Conservation (phyloP, 1,139 yeast genomes). For the Protomyces gravidus region DNA sequence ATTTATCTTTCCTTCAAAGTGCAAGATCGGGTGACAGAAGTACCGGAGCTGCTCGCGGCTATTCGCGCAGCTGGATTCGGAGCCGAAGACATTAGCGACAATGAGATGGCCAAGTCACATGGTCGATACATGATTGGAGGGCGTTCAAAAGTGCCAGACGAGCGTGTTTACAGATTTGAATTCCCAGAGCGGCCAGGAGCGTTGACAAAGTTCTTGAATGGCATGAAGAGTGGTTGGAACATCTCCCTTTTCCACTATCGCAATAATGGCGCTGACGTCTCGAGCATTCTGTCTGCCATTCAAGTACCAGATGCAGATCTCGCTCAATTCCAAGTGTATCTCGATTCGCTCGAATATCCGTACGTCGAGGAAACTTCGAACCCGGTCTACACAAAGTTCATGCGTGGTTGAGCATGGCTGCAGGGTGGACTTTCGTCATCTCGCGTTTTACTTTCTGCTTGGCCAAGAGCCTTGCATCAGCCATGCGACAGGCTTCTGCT, state of each 20-base stretch:
- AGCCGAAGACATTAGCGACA: conserved; percentile 70
- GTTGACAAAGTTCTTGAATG: conserved; percentile 66
- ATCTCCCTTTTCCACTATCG: conserved; percentile 91
- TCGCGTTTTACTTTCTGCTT: background rate
- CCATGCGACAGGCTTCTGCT: background rate
- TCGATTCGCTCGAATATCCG: conserved; percentile 68
- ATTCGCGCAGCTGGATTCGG: conserved; percentile 41
- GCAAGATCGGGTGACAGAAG: conserved; percentile 60
- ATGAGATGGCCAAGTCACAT: conserved; percentile 92
- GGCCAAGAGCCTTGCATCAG: background rate
- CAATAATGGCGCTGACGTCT: conserved; percentile 93
- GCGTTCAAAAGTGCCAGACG: conserved; percentile 61
- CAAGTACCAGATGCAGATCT: conserved; percentile 71
- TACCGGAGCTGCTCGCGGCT: conserved; percentile 37
- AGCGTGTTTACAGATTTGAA: conserved; percentile 75
- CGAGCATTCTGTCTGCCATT: conserved; percentile 84
- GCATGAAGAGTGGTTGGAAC: conserved; percentile 78
- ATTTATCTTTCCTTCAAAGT: conserved; percentile 86
- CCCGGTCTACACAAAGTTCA: conserved; percentile 51
- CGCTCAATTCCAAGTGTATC: conserved; percentile 60
- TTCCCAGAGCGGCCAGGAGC: conserved; percentile 99
- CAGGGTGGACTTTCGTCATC: too few relatives aligned
- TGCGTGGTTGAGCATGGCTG: conserved; percentile 3
- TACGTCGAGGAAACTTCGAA: conserved; percentile 80
- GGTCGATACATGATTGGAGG: conserved; percentile 97